phyloP scores from a whole-genome alignment of 371 early-diverging fungal species.

The Mucor mucedo region DNA sequence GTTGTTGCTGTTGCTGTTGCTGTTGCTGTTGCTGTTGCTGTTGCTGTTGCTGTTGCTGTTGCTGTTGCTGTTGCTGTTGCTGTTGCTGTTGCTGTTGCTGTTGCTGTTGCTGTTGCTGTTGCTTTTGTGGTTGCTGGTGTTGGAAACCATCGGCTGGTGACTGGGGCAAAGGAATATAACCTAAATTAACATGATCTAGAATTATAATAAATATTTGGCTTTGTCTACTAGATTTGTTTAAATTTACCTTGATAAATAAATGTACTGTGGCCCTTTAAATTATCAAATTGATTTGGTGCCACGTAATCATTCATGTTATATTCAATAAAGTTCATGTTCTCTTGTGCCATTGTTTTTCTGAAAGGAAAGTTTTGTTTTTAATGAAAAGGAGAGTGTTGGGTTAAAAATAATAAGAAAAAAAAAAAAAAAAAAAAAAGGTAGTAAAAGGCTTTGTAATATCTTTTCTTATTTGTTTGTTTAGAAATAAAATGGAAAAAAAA shows the following conservation, averaged over 20 bases:
- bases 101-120: too few relatives aligned
- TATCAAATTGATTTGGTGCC: conserved; percentile 10
- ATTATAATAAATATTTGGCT: neutral
- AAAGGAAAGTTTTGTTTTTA: conserved; percentile 7
- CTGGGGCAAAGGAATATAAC: conserved; percentile 4
- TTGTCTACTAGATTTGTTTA: neutral
- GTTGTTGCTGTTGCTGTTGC: too few relatives aligned
- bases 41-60: too few relatives aligned
- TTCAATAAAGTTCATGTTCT: conserved; percentile 12
- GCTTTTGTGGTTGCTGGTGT: neutral
- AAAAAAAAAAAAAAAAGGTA: neutral
- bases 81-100: too few relatives aligned
- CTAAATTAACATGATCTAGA: neutral
- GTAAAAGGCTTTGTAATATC: neutral
- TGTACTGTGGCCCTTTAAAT: neutral
- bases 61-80: too few relatives aligned
- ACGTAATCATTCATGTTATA: conserved; percentile 20
- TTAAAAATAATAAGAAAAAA: neutral
- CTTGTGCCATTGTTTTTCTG: conserved; percentile 21
- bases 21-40: too few relatives aligned
- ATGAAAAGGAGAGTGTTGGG: conserved; percentile 7
- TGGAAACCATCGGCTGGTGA: neutral
- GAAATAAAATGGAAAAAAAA: neutral
- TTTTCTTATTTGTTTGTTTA: neutral
- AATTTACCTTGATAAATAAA: conserved; percentile 7